Conservation (phyloP, 495 filamentous ascomycete genomes). For the Penicillium robsamsonii region DNA sequence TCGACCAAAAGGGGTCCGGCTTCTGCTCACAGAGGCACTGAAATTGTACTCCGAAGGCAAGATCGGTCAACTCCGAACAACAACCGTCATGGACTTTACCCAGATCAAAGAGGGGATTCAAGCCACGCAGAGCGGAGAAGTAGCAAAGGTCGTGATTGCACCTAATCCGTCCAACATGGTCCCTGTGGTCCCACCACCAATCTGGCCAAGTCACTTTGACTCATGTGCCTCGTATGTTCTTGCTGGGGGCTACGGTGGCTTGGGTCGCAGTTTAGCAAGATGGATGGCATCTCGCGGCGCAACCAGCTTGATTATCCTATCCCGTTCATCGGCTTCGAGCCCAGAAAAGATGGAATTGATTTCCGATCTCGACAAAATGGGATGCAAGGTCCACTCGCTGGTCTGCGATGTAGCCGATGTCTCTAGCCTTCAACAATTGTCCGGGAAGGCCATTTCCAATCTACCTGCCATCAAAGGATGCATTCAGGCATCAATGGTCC, state of each 20-base stretch:
- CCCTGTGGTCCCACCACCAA: constrained; percentile 14
- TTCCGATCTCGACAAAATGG: constrained; percentile 9
- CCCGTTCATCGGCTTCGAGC: constrained; percentile 14
- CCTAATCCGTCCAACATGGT: constrained; percentile 13
- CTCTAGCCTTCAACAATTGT: constrained; percentile 15
- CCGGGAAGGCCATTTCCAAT: constrained; percentile 4
- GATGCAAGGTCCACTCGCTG: constrained; percentile 21
- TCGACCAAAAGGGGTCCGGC: constrained; percentile 6
- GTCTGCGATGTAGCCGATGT: constrained; percentile 24
- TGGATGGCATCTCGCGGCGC: constrained; percentile 43
- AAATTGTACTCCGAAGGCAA: constrained; percentile 8
- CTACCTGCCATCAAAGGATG: constrained; percentile 37
- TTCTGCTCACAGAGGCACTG: constrained; percentile 8
- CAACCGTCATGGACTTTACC: constrained; percentile 10
- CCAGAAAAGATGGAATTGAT: constrained; percentile 17
- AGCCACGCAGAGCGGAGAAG: neutral
- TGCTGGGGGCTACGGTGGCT: constrained; percentile 42
- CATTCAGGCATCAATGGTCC: constrained; percentile 43
- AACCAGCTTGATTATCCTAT: constrained; percentile 26
- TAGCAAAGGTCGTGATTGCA: constrained; percentile 16
- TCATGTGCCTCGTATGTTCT: constrained; percentile 22
- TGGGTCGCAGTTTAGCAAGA: constrained; percentile 36
- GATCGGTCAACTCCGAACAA: constrained; percentile 4
- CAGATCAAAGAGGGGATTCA: constrained; percentile 15
- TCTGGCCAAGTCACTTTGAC: constrained; percentile 22